Evolutionary conservation across 352 stramenopile genomes (phyloP).

Genomic region (Globisporangium nagaii): DNA sequence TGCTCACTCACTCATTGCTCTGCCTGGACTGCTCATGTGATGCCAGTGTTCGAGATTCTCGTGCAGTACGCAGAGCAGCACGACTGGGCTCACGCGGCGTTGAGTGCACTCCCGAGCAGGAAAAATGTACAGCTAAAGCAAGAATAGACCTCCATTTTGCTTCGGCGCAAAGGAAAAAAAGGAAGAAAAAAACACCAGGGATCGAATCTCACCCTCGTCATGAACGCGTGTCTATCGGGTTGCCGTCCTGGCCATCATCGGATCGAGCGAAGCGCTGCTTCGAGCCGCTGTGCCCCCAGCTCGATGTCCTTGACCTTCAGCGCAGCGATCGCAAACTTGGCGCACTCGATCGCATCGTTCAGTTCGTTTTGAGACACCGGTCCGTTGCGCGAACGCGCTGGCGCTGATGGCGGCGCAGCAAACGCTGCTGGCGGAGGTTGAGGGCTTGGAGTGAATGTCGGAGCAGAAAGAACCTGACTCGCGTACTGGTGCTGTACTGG

Average conservation of each 20-base stretch:
- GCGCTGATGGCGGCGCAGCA: neutral
- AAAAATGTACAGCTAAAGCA: conserved; percentile 64
- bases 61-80: conserved; percentile 59
- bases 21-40: neutral
- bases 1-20: neutral
- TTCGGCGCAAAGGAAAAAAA: no score
- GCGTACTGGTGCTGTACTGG: conserved; percentile 6
- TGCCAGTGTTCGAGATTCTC: conserved; percentile 75
- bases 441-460: neutral
- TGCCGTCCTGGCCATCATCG: conserved; percentile 21
- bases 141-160: conserved; percentile 16
- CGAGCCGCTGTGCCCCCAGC: conserved; percentile 68
- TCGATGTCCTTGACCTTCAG: conserved; percentile 84
- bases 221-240: no score
- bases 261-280: conserved; percentile 69
- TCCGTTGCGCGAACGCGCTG: conserved; percentile 24
- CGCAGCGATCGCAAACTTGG: conserved; percentile 77
- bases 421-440: neutral
- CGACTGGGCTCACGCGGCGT: conserved; percentile 71
- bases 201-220: no score
- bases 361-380: conserved; percentile 63
- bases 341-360: conserved; percentile 79
- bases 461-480: conserved; percentile 1
- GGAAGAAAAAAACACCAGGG: no score
- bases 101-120: conserved; percentile 58